Base-by-base conservation (phyloP, 768 basidiomycete genomes). In the Dacryopinax primogenitus region DNA sequence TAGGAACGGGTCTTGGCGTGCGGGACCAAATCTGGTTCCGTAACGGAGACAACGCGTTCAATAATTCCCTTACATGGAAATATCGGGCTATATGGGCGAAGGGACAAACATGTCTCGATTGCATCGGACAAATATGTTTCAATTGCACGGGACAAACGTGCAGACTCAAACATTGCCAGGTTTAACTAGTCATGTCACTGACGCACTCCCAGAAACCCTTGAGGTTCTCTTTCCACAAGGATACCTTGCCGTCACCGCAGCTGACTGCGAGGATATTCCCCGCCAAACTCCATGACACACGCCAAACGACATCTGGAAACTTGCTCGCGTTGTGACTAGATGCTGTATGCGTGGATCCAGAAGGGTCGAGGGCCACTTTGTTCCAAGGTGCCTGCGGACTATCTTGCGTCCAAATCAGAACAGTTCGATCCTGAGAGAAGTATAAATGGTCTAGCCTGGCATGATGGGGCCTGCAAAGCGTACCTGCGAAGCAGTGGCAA, bases 291-390 rank as follows among this genome's bases (percentile, higher is more conserved):
- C 96, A 99, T 47, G 90, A 92, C 34, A 97, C 92, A n/a, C 94
- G 84, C 96, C 95, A 99, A 28, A 97, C 93, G 3, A 93, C 92
- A 73, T 98, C 95, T 1, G 92, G 90, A 78, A 98, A 98, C 73
- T 88, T 92, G 26, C 89, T 89, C 16, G 83, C 78, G 6, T 81
- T 78, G 3, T 78, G 77, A 0, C 72, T 69, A 6, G 76, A 69
- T 1, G 76, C 73, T 75, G 12, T 15, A 64, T 41, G 11, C 30
- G 34, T 26, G 1, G 32, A 39, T 15, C 58, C 44, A 1, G 34
- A 23, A 1, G 89, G 88, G 70, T 93, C 89, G 35, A 95, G 83
- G 9, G 84, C 79, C 1, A 84, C 88, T 78, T 88, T 89, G 13
- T 82, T 82, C 92, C 92, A 95, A 0, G 85, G 80, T 0, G 85